Percentiles rank a stretch among this genome's conserved stretches.
phyloP scores from a whole-genome alignment of 2,329 filamentous ascomycete species.

The Venturia effusa region DNA sequence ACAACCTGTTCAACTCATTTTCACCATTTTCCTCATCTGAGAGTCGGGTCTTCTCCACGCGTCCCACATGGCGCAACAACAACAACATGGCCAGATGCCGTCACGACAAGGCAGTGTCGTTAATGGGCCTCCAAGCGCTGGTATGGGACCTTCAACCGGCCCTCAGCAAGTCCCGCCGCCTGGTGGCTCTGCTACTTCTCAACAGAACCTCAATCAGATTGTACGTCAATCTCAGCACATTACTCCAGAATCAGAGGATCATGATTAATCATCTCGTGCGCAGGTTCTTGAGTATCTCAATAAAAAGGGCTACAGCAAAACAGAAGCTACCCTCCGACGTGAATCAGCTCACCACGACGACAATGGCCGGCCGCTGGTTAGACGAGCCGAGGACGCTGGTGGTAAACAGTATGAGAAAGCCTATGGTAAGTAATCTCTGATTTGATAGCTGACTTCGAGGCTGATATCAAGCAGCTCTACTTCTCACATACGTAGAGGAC shows the following conservation, averaged over 20 bases:
- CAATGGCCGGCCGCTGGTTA: conserved; percentile 64
- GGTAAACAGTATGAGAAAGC: conserved; percentile 68
- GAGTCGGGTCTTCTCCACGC: background rate
- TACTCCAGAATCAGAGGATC: no score
- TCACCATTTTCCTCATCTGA: background rate
- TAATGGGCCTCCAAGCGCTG: conserved; percentile 30
- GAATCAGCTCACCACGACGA: conserved; percentile 78
- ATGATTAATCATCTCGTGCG: no score
- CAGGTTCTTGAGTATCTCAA: conserved; percentile 91
- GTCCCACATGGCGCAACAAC: conserved; percentile 1
- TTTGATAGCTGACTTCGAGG: background rate
- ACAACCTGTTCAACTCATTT: background rate
- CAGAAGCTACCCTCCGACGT: conserved; percentile 83
- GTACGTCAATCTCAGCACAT: conserved; percentile 46
- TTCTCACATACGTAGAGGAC: conserved; percentile 79
- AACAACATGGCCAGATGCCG: conserved; percentile 11
- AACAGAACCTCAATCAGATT: conserved; percentile 91
- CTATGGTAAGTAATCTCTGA: conserved; percentile 39
- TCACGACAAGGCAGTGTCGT: conserved; percentile 30
- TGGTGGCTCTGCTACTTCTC: conserved; percentile 49
- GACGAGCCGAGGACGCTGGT: conserved; percentile 53
- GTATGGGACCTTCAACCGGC: conserved; percentile 23
- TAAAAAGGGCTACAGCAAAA: conserved; percentile 88
- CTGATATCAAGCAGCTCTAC: conserved; percentile 35
- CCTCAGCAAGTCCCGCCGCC: conserved; percentile 37